phyloP scores from a whole-genome alignment of 257 asterid genomes.

The Nicotiana benthamiana region DNA sequence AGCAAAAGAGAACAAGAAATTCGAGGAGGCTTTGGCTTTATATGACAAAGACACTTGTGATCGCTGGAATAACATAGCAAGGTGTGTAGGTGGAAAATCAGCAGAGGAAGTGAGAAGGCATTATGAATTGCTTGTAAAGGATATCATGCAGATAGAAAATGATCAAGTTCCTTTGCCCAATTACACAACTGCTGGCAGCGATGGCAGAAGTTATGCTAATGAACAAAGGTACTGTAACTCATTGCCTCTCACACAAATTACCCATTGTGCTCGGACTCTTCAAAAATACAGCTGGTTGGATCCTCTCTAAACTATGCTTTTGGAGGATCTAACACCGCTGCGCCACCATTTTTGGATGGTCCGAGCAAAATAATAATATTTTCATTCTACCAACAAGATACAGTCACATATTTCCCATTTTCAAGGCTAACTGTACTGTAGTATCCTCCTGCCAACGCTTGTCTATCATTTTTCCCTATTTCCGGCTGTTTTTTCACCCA shows the following conservation, averaged over 20 bases:
- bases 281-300: no score
- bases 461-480: no score
- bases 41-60: conserved; percentile 39
- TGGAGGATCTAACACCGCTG: no score
- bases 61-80: conserved; percentile 36
- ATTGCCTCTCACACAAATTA: neutral
- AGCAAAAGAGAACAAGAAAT: conserved; percentile 38
- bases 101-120: conserved; percentile 36
- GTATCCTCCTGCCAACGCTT: no score
- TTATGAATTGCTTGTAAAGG: conserved; percentile 33
- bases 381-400: neutral
- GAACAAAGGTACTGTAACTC: conserved; percentile 23
- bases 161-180: conserved; percentile 30
- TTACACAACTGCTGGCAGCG: conserved; percentile 15
- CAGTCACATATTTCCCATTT: neutral
- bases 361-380: neutral
- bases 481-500: no score
- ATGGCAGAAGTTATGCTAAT: conserved; percentile 14
- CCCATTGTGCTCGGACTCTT: no score
- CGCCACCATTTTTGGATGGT: no score
- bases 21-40: conserved; percentile 38
- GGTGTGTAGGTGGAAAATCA: conserved; percentile 36
- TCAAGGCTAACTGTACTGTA: no score
- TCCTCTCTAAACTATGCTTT: no score
- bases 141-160: conserved; percentile 29